Evolutionary conservation across 768 basidiomycete species (phyloP), one percentile per base, ranked within the genome.

Genomic region (Gyrodon lividus): DNA sequence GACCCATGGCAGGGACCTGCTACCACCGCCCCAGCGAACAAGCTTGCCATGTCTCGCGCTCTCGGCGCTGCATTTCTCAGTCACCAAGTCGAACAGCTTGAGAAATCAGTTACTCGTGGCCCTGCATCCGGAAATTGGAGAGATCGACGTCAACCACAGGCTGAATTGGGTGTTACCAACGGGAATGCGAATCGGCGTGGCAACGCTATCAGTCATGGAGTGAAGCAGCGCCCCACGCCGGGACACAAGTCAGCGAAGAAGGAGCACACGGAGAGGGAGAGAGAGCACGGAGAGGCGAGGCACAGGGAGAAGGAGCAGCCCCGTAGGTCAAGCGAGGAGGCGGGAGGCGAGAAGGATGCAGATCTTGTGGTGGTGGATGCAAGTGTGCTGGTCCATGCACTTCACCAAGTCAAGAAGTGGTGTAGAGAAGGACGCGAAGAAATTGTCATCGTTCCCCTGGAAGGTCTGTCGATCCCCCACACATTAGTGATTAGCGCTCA

Each of bases 61-160:
- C 81, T 93, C 34, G 91, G 91, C 17, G 89, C 90, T 24, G 91
- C 91, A 2, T 92, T 92, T 65, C 79, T 93, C 52, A 87, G 79
- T 56, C 90, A 93, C 59, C 89, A 93, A 61, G 91, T 93, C 39
- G 88, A 92, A 59, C 87, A 92, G 62, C 83, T 93, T 48, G 90
- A 93, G 73, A 86, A 87, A 69, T 76, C 84, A 0, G 86, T 90
- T 17, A 72, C 75, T 4, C 74, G 73, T 30, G 79, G 77, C 6
- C 71, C 77, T 16, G 71, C 75, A 7, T 77, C 79, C 2, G 79
- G 78, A 0, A 86, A 83, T 56, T 86, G 86, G 86, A 74, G 85
- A 55, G 81, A 80, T 50, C 75, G 64, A 62, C 74, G 63, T 66
- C 73, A 68, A 19, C 48, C 51, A 28, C 57, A 52, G 24, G 45